These are phyloP conservation scores for Chalciporus pseudorubinellus DNA, from an alignment of 768 basidiomycete species.

Conservation along the genomic window DNA sequence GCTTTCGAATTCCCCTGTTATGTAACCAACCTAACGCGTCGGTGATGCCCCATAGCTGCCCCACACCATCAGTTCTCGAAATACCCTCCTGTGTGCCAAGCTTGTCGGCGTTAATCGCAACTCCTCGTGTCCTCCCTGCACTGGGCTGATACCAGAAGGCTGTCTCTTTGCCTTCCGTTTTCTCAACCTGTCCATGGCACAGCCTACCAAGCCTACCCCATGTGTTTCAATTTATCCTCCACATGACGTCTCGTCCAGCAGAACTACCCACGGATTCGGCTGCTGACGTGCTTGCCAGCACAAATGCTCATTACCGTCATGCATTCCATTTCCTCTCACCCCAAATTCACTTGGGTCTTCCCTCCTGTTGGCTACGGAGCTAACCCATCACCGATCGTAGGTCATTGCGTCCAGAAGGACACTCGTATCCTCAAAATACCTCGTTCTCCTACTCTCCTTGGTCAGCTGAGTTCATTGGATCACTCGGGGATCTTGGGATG, in stretches of 20 bases:
- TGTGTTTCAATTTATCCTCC: constrained; percentile 10
- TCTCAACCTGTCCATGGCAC: background rate
- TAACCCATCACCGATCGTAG: background rate
- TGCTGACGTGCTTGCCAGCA: constrained; percentile 3
- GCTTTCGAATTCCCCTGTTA: background rate
- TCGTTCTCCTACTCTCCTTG: constrained; percentile 1
- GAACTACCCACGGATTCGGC: background rate
- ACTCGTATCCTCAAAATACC: background rate
- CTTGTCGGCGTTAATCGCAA: background rate
- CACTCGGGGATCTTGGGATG: background rate
- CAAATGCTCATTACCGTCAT: background rate
- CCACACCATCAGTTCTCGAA: constrained; percentile 3
- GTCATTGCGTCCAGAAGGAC: background rate
- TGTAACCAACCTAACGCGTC: constrained; percentile 1
- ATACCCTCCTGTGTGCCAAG: background rate
- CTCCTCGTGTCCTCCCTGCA: background rate
- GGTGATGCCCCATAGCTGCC: constrained; percentile 1
- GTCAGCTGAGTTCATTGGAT: background rate
- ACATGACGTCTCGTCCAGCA: background rate
- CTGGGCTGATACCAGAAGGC: background rate
- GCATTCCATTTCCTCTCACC: background rate
- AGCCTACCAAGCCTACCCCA: background rate
- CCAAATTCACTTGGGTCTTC: background rate
- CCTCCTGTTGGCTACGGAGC: constrained; percentile 1
- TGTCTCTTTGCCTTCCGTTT: background rate